Percentiles rank a stretch among this genome's conserved stretches.
These are phyloP conservation scores for Cryphonectria nitschkei DNA, from an alignment of 2,329 filamentous ascomycete species.

Conservation along the genomic window DNA sequence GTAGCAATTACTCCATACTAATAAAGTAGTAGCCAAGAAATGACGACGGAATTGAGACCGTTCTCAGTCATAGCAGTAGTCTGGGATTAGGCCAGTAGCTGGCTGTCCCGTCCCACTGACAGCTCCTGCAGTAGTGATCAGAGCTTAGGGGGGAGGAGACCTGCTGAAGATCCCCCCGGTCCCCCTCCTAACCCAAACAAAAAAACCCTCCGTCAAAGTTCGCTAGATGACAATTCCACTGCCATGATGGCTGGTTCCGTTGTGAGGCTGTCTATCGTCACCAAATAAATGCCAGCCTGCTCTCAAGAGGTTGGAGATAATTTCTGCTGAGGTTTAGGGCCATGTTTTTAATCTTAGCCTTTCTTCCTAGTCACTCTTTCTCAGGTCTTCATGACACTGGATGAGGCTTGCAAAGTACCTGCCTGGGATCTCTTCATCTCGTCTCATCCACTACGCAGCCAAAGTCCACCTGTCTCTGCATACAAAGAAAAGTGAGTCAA, in stretches of 20 bases:
- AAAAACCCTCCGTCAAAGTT: not conserved
- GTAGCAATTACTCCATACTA: not conserved
- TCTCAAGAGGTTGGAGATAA: not conserved
- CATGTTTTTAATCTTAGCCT: conserved; percentile 7
- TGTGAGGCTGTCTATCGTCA: not conserved
- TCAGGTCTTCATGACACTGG: conserved; percentile 14
- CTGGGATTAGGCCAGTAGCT: conserved; percentile 15
- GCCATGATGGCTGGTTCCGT: not conserved
- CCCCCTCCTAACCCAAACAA: too few relatives aligned
- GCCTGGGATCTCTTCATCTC: not conserved
- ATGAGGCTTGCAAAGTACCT: conserved; percentile 16
- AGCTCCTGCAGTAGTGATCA: not conserved
- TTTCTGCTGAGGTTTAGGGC: not conserved
- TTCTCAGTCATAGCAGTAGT: not conserved
- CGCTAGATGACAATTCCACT: not conserved
- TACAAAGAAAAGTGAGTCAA: conserved; percentile 14
- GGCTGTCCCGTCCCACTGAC: not conserved
- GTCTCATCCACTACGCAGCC: not conserved
- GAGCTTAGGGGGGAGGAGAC: not conserved
- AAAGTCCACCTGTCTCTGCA: not conserved
- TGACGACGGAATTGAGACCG: conserved; percentile 11
- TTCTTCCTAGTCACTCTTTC: not conserved
- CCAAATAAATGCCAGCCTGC: not conserved
- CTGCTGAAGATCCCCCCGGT: not conserved
- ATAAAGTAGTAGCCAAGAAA: not conserved